Percentiles rank a stretch among this genome's conserved stretches.
phyloP scores from a whole-genome alignment of 1,284 basidiomycete species.

The Entoloma clypeatum region DNA sequence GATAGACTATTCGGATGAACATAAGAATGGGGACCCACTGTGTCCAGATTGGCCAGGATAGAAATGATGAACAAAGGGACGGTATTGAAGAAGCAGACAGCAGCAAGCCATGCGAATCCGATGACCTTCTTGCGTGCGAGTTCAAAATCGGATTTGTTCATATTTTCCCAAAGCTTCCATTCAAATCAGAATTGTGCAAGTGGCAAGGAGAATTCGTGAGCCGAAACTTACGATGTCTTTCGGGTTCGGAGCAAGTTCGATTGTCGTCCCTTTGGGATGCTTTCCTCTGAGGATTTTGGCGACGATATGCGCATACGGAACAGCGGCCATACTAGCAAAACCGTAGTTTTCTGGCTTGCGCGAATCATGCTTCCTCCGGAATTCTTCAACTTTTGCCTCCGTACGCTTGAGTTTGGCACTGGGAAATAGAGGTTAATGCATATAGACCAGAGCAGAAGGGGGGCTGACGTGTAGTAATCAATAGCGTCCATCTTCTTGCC shows the following conservation, averaged over 20 bases:
- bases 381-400: slow-evolving; percentile 76
- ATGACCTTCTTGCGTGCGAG: slow-evolving; percentile 63
- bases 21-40: slow-evolving; percentile 41
- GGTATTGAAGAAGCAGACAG: slow-evolving; percentile 91
- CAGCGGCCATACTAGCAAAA: slow-evolving; percentile 90
- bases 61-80: slow-evolving; percentile 81
- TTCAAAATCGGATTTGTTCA: slow-evolving; percentile 69
- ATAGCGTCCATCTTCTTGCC: slow-evolving; percentile 79
- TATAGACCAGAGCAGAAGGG: neutral
- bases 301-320: slow-evolving; percentile 86
- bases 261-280: slow-evolving; percentile 66
- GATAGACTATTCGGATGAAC: neutral
- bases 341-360: slow-evolving; percentile 87
- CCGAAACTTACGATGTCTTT: slow-evolving; percentile 71
- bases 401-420: slow-evolving; percentile 73
- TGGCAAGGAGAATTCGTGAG: slow-evolving; percentile 2
- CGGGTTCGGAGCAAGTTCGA: slow-evolving; percentile 78
- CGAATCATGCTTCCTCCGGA: slow-evolving; percentile 69
- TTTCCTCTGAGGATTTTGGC: slow-evolving; percentile 67
- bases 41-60: slow-evolving; percentile 73
- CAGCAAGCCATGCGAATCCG: slow-evolving; percentile 72
- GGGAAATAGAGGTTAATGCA: slow-evolving; percentile 9
- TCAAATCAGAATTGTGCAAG: neutral
- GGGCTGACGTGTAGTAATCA: slow-evolving; percentile 72
- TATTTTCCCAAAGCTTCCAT: slow-evolving; percentile 79